Base-by-base conservation (phyloP, 2,329 filamentous ascomycete genomes). In the Ciborinia camelliae region DNA sequence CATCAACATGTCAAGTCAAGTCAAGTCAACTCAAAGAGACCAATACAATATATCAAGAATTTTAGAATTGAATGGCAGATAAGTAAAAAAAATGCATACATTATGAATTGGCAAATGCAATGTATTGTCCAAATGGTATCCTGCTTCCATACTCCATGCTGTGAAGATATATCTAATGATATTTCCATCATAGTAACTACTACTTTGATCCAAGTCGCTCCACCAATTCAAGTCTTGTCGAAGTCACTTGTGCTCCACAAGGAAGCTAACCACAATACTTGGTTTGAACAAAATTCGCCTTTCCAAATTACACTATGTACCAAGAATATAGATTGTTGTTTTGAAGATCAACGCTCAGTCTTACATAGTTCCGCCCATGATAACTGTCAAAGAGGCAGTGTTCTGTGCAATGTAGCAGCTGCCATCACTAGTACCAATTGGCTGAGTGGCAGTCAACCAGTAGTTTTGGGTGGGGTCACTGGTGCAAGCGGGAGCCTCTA, bases 361-460 rank as follows among this genome's bases (percentile, higher is more conserved):
- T 60, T 62, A 64, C 69, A 50, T 68, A 37, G 52, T 65, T 41
- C 73, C 73, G n/a, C 67, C 72, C 73, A 75, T 73, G 51, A 61
- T 53, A 2, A 67, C 69, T 8, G 64, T 72, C 52, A 75, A 50
- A n/a, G 63, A 63, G 14, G 69, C 69, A 10, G 70, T 70, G 62
- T 57, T 61, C 18, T 65, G 55, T 9, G 70, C 48, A 35, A 75
- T 69, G 63, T 67, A 74, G 60, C 73, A 75, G 26, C 68, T 70
- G 51, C 73, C 73, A 48, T 73, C 68, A n/a, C 69, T 71, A 59
- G 35, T 26, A 23, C 73, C 73, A 58, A 74, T 62, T 26, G 73
- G 70, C 4, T 68, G 15, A 7, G 66, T 69, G 28, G 52, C 69
- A 35, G 69, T 71, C 53, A 72, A 63, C 73, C 73, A 75, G 59